phyloP scores from a whole-genome alignment of 2,329 filamentous ascomycete genomes.

The Endocalyx cinctus region DNA sequence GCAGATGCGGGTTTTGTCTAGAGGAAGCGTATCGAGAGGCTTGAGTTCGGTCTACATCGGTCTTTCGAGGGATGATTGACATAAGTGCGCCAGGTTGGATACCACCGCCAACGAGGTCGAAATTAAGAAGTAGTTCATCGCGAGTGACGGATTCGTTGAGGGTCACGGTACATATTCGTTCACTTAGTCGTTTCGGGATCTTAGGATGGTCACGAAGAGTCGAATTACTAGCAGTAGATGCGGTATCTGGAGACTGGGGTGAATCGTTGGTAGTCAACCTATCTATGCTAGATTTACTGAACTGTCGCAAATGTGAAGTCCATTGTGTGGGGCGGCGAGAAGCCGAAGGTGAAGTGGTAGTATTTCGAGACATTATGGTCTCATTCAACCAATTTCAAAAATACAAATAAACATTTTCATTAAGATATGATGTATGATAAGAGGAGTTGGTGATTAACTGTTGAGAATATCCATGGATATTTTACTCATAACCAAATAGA shows the following conservation, averaged over 20 bases:
- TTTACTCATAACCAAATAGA: too few relatives aligned
- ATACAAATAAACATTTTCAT: too few relatives aligned
- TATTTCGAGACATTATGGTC: slow-evolving; percentile 26
- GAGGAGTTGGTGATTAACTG: too few relatives aligned
- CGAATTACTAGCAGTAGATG: slow-evolving; percentile 42
- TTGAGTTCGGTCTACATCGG: slow-evolving; percentile 40
- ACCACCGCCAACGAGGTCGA: slow-evolving; percentile 61
- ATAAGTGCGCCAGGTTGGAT: slow-evolving; percentile 65
- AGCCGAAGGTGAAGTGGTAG: slow-evolving; percentile 31
- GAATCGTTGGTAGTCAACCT: slow-evolving; percentile 34
- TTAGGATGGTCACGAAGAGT: slow-evolving; percentile 35
- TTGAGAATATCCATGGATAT: too few relatives aligned
- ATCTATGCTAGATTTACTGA: slow-evolving; percentile 45
- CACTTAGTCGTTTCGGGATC: slow-evolving; percentile 22
- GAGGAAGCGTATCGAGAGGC: slow-evolving; percentile 21
- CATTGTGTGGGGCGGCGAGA: slow-evolving; percentile 43
- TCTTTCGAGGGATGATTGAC: slow-evolving; percentile 61
- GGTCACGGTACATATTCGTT: slow-evolving; percentile 49
- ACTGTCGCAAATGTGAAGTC: slow-evolving; percentile 49
- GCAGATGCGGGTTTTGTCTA: slow-evolving; percentile 19
- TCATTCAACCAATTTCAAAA: too few relatives aligned
- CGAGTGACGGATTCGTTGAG: slow-evolving; percentile 71
- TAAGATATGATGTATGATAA: too few relatives aligned
- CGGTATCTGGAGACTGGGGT: slow-evolving; percentile 42
- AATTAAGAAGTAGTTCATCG: slow-evolving; percentile 77